phyloP scores from a whole-genome alignment of 2,329 filamentous ascomycete species.

The Alternaria sp. region DNA sequence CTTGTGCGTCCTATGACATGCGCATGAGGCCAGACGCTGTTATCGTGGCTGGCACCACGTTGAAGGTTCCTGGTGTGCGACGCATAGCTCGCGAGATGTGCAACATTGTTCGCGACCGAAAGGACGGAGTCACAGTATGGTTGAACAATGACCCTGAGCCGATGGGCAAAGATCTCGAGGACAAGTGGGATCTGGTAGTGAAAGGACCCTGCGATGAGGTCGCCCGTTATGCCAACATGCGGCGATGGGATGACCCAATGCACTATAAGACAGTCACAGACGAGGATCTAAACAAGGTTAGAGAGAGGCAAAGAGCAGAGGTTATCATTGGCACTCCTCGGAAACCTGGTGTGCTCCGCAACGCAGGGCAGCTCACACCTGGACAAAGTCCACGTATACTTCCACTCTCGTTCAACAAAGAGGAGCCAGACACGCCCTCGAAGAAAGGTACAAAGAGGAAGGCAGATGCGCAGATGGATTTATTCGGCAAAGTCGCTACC shows the following conservation, averaged over 20 bases:
- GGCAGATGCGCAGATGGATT: slow-evolving; percentile 31
- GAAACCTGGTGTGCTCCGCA: slow-evolving; percentile 37
- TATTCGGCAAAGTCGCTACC: slow-evolving; percentile 32
- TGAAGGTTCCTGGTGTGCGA: slow-evolving; percentile 93
- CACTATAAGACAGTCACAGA: slow-evolving; percentile 47
- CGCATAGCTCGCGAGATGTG: slow-evolving; percentile 92
- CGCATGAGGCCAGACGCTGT: slow-evolving; percentile 87
- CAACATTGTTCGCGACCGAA: slow-evolving; percentile 79
- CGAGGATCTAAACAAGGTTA: slow-evolving; percentile 43
- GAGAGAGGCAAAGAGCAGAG: slow-evolving; percentile 41
- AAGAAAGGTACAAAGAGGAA: slow-evolving; percentile 47
- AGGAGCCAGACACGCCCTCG: slow-evolving; percentile 41
- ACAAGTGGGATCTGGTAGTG: slow-evolving; percentile 92
- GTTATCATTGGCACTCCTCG: slow-evolving; percentile 47
- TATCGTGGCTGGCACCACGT: slow-evolving; percentile 91
- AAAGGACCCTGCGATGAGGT: slow-evolving; percentile 88
- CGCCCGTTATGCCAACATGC: slow-evolving; percentile 72
- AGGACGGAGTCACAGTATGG: slow-evolving; percentile 89
- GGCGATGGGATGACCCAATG: slow-evolving; percentile 63
- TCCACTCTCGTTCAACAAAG: slow-evolving; percentile 32
- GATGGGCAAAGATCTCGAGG: slow-evolving; percentile 81
- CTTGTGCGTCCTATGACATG: slow-evolving; percentile 85
- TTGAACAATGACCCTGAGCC: slow-evolving; percentile 91
- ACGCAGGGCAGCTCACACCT: slow-evolving; percentile 47
- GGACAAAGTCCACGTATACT: slow-evolving; percentile 46